Evolutionary conservation across 805 yeast species (phyloP).

Genomic region (Cyberlindnera maclurae): DNA sequence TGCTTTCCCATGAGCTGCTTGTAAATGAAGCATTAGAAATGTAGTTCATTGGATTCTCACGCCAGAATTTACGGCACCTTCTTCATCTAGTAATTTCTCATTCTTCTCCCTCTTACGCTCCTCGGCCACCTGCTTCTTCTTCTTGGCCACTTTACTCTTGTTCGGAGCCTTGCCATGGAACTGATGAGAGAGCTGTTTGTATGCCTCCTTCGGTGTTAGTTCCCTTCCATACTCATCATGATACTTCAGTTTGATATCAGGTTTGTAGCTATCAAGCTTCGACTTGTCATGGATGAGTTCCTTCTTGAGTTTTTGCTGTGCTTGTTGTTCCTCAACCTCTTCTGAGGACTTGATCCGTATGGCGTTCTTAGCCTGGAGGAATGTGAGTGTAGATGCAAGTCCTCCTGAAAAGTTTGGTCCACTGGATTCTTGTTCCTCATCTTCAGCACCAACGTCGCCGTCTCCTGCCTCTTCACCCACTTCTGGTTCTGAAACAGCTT

Average conservation of each 20-base stretch:
- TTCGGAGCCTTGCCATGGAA: conserved; percentile 43
- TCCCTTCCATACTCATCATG: conserved; percentile 46
- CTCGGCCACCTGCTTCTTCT: conserved; percentile 15
- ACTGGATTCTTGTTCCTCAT: neutral
- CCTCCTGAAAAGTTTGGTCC: conserved; percentile 18
- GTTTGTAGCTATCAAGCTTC: conserved; percentile 30
- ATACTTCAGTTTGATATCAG: conserved; percentile 42
- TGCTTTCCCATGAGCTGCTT: neutral
- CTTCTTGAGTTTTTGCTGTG: conserved; percentile 8
- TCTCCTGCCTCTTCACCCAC: neutral
- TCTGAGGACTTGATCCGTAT: conserved; percentile 8
- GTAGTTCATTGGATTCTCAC: conserved; percentile 2
- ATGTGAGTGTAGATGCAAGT: conserved; percentile 16
- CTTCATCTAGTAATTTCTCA: conserved; percentile 5
- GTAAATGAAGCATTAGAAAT: neutral
- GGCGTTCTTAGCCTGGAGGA: conserved; percentile 17
- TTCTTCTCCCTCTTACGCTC: conserved; percentile 8
- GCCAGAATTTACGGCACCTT: neutral
- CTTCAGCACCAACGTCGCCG: neutral
- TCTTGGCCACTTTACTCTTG: conserved; percentile 19
- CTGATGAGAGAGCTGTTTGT: conserved; percentile 50
- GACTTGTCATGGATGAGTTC: conserved; percentile 7
- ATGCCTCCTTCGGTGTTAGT: conserved; percentile 47
- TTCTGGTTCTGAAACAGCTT: no score
- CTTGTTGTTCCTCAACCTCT: conserved; percentile 9